phyloP scores from a whole-genome alignment of 2,329 filamentous ascomycete genomes.

The Pseudogymnoascus pannorum region DNA sequence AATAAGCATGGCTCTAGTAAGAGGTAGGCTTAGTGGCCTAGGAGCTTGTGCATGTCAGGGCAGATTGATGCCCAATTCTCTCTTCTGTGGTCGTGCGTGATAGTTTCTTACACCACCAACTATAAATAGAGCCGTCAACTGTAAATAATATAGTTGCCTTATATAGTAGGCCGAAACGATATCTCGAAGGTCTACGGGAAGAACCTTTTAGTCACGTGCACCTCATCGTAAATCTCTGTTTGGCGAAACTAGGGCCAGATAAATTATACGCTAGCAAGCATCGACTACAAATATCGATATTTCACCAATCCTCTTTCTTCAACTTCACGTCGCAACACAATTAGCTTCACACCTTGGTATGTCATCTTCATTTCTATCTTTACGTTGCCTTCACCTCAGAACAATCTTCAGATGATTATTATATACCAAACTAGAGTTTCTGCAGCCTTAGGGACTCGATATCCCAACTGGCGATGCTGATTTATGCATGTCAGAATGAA shows the following conservation, averaged over 20 bases:
- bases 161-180: neutral
- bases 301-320: slow-evolving; percentile 6
- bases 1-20: no score
- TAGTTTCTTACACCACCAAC: neutral
- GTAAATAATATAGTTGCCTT: neutral
- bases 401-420: slow-evolving; percentile 9
- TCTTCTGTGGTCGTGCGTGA: neutral
- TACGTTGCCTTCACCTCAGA: neutral
- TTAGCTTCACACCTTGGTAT: neutral
- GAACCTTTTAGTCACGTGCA: neutral
- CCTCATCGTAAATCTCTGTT: neutral
- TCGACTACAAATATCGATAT: slow-evolving; percentile 8
- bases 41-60: no score
- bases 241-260: slow-evolving; percentile 6
- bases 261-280: slow-evolving; percentile 2
- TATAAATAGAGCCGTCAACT: neutral
- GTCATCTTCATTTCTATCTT: neutral
- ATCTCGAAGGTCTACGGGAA: no score
- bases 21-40: no score
- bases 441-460: slow-evolving; percentile 8
- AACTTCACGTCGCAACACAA: neutral
- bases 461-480: slow-evolving; percentile 9
- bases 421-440: slow-evolving; percentile 9
- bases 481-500: slow-evolving; percentile 8
- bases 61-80: no score